Conservation (phyloP, 306 rosid species). For the Gillenia trifoliata region DNA sequence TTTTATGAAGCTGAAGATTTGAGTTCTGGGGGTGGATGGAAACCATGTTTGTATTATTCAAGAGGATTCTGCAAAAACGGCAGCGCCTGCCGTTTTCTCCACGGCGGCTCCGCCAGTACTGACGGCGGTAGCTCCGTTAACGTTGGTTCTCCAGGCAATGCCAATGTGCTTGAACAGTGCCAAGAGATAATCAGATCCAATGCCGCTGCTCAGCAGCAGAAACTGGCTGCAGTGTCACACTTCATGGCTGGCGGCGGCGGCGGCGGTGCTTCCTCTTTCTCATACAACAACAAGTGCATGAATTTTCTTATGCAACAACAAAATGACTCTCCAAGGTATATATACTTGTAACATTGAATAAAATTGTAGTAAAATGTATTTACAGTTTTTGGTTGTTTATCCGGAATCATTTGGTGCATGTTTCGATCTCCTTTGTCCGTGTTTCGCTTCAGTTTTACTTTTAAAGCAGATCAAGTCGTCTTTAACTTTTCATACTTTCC, state of each 20-base stretch:
- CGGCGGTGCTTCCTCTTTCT: slow-evolving; percentile 32
- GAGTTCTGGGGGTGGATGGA: slow-evolving; percentile 45
- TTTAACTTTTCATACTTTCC: not conserved
- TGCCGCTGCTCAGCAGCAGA: slow-evolving; percentile 57
- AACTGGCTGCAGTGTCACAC: slow-evolving; percentile 46
- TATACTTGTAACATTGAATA: not conserved
- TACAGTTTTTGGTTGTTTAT: not conserved
- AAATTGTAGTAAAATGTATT: not conserved
- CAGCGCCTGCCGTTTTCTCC: slow-evolving; percentile 64
- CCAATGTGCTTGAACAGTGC: slow-evolving; percentile 54
- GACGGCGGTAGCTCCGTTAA: slow-evolving; percentile 17
- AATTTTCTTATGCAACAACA: slow-evolving; percentile 63
- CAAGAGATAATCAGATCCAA: slow-evolving; percentile 73
- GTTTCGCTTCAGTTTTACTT: not conserved
- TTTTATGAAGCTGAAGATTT: slow-evolving; percentile 46
- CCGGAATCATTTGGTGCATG: not conserved
- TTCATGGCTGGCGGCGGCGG: slow-evolving; percentile 29
- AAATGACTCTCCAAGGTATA: slow-evolving; percentile 53
- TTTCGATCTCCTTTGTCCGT: not conserved
- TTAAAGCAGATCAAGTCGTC: not conserved
- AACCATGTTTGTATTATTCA: slow-evolving; percentile 76
- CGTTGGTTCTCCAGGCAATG: slow-evolving; percentile 55
- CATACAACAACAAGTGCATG: slow-evolving; percentile 56
- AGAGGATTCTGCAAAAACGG: slow-evolving; percentile 91
- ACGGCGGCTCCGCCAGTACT: slow-evolving; percentile 44